These are phyloP conservation scores for Populus ilicifolia DNA, from an alignment of 345 rosid genomes.

Conservation along the genomic window DNA sequence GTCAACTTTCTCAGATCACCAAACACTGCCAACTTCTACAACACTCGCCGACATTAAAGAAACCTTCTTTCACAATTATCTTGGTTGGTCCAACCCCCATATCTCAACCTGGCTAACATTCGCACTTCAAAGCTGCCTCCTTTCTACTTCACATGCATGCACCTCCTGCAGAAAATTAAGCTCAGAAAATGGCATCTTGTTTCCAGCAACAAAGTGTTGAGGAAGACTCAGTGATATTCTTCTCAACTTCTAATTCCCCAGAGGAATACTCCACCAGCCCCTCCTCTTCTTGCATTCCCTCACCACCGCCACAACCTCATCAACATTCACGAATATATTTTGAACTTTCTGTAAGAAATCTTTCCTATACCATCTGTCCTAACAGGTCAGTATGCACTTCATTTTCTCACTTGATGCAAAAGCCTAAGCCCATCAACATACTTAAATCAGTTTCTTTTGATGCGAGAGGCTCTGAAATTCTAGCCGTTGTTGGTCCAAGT, in stretches of 20 bases:
- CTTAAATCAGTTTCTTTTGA: conserved; percentile 65
- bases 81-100: conserved; percentile 43
- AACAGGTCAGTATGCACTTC: conserved; percentile 23
- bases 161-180: background rate
- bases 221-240: conserved; percentile 61
- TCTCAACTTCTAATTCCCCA: conserved; percentile 56
- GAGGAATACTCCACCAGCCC: conserved; percentile 56
- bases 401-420: conserved; percentile 25
- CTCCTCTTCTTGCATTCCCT: conserved; percentile 58
- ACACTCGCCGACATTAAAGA: conserved; percentile 14
- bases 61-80: conserved; percentile 24
- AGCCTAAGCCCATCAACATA: conserved; percentile 44
- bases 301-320: conserved; percentile 24
- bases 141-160: background rate
- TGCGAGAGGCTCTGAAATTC: conserved; percentile 59
- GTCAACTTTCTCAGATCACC: conserved; percentile 36
- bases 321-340: conserved; percentile 2
- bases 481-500: conserved; percentile 80
- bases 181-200: conserved; percentile 47
- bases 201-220: conserved; percentile 42
- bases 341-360: conserved; percentile 43
- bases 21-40: conserved; percentile 37
- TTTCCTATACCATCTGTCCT: conserved; percentile 54
- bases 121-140: background rate
- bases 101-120: background rate